These are phyloP conservation scores for Beauveria sp. DNA, from an alignment of 2,329 filamentous ascomycete species.

Conservation along the genomic window DNA sequence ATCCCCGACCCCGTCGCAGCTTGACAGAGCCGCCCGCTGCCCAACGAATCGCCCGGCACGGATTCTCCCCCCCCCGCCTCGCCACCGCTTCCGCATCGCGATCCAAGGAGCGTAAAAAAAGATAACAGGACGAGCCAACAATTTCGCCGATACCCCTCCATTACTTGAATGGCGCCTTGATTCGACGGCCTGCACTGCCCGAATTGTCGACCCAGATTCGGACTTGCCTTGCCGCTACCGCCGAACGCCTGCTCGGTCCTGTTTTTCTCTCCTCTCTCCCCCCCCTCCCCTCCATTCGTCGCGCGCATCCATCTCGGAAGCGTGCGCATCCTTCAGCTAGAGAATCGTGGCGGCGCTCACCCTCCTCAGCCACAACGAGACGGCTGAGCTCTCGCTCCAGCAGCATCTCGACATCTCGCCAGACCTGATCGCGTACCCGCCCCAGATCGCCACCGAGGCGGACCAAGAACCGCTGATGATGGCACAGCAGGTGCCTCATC, in stretches of 20 bases:
- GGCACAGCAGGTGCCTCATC: constrained; percentile 65
- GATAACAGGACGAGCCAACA: background rate
- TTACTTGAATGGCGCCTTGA: constrained; percentile 4
- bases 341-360: constrained; percentile 51
- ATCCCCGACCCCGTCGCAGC: background rate
- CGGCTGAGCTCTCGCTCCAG: constrained; percentile 49
- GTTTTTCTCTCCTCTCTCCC: background rate
- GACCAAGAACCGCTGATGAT: constrained; percentile 59
- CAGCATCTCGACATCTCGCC: constrained; percentile 52
- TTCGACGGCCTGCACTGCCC: background rate
- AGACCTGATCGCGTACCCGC: constrained; percentile 42
- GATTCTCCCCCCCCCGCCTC: constrained; percentile 7
- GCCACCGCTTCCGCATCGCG: constrained; percentile 1
- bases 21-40: background rate
- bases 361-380: constrained; percentile 43
- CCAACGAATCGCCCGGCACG: constrained; percentile 6
- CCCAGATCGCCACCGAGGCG: constrained; percentile 39
- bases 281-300: background rate
- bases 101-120: background rate
- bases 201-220: background rate
- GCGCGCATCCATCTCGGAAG: constrained; percentile 9
- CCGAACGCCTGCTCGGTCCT: background rate
- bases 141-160: background rate
- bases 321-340: constrained; percentile 14
- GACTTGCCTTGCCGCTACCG: background rate